Evolutionary conservation across 345 rosid genomes (phyloP), one percentile per base, ranked within the genome.

Genomic region (Passiflora organensis): DNA sequence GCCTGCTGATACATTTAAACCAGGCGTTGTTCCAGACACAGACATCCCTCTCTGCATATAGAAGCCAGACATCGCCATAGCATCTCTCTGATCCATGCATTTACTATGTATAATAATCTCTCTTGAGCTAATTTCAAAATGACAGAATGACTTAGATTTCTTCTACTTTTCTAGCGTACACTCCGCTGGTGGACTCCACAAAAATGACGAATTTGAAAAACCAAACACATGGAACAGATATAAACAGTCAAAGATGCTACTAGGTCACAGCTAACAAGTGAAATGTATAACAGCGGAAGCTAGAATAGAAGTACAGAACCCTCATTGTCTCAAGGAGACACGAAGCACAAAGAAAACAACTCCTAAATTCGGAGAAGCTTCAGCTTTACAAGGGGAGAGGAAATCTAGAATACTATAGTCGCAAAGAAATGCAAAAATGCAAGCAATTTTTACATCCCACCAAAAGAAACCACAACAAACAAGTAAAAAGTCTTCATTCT

Each of bases 51-150:
- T 77, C n/a, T n/a, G 96, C 67, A 83, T 72, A 67, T 78, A 88
- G 79, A 81, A 75, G 55, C 95, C 95, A 53, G 87, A 59, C 37
- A 86, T 77, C 60, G 79, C 71, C 81, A 91, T 83, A 58, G 87
- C 64, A 63, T 87, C 97, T 72, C 95, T 83, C 77, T 83, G 84
- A 81, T 93, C 99, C 99, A 93, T 91, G 80, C 99, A 84, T 81
- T 77, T 71, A 85, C 82, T 64, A 38, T 47, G 58, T 67, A 58
- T 43, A 32, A 52, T 58, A n/a, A 19, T 55, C 57, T 59, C 52
- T 59, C n/a, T n/a, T n/a, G n/a, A n/a, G n/a, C n/a, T 71, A 66
- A 43, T 21, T 14, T 48, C 36, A 36, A 32, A 55, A 46, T 55
- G 43, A 51, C 60, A 55, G 45, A 37, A 39, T 48, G 64, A 48